These are phyloP conservation scores for Kappamyces sp. DNA, from an alignment of 192 early-diverging fungal species.

Conservation along the genomic window DNA sequence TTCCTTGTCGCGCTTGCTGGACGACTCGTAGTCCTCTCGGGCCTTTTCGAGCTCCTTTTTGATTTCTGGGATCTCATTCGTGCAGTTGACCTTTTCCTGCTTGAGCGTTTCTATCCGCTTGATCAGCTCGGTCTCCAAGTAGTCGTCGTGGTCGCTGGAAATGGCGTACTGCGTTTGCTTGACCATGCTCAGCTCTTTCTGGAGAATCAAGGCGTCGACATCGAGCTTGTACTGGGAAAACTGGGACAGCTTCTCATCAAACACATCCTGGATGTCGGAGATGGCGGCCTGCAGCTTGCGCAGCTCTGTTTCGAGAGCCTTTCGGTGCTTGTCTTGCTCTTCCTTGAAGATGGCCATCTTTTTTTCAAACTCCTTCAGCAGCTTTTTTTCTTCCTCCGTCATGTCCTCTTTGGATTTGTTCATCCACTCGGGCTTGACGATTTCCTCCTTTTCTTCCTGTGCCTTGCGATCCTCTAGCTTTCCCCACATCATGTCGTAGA, in stretches of 20 bases:
- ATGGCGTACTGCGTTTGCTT: constrained; percentile 38
- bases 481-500: constrained; percentile 58
- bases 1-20: constrained; percentile 49
- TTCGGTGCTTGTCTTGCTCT: constrained; percentile 57
- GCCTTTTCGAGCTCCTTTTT: constrained; percentile 54
- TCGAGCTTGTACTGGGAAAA: constrained; percentile 40
- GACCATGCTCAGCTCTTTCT: constrained; percentile 43
- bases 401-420: constrained; percentile 52
- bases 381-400: constrained; percentile 51
- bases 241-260: constrained; percentile 38
- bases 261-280: constrained; percentile 42
- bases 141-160: constrained; percentile 39
- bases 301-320: constrained; percentile 59
- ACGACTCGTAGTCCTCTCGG: constrained; percentile 49
- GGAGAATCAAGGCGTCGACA: constrained; percentile 39
- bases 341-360: constrained; percentile 55
- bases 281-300: constrained; percentile 48
- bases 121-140: constrained; percentile 33
- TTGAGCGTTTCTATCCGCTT: constrained; percentile 36
- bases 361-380: constrained; percentile 60
- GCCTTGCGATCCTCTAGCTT: constrained; percentile 46
- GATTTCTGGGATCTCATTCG: constrained; percentile 48
- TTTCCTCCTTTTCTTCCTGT: constrained; percentile 48
- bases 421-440: constrained; percentile 52
- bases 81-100: constrained; percentile 27